Evolutionary conservation across 1,284 basidiomycete species (phyloP).

Genomic region (Malassezia pachydermatis): DNA sequence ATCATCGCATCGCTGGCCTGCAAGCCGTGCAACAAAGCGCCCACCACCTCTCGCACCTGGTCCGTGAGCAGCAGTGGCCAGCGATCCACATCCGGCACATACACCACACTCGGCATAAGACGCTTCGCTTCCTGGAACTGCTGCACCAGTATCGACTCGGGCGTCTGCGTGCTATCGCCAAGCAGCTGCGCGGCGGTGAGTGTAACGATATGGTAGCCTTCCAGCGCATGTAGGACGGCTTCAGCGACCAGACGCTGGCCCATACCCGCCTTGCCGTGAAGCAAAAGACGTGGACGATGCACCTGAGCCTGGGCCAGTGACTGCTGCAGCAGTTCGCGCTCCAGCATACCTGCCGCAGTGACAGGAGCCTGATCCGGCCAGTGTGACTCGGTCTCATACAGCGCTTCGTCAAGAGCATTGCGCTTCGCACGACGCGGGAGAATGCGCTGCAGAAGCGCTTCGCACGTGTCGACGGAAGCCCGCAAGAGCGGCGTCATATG

Average conservation of each 20-base stretch:
- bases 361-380: slow-evolving; percentile 52
- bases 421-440: slow-evolving; percentile 48
- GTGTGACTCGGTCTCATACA: slow-evolving; percentile 58
- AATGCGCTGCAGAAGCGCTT: slow-evolving; percentile 55
- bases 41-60: slow-evolving; percentile 70
- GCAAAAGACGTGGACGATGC: slow-evolving; percentile 75
- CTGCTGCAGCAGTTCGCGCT: slow-evolving; percentile 49
- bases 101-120: slow-evolving; percentile 89
- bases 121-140: slow-evolving; percentile 96
- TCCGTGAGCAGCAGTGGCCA: slow-evolving; percentile 82
- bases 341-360: slow-evolving; percentile 28
- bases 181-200: slow-evolving; percentile 80
- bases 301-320: slow-evolving; percentile 84
- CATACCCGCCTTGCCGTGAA: slow-evolving; percentile 75
- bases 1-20: slow-evolving; percentile 83
- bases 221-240: slow-evolving; percentile 81
- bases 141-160: slow-evolving; percentile 85
- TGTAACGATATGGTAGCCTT: slow-evolving; percentile 89
- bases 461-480: slow-evolving; percentile 61
- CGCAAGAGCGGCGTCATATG: slow-evolving; percentile 76
- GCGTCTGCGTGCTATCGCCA: slow-evolving; percentile 76
- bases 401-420: slow-evolving; percentile 73
- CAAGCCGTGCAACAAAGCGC: slow-evolving; percentile 79
- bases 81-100: slow-evolving; percentile 75
- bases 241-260: slow-evolving; percentile 83